Base-by-base conservation (phyloP, 2,329 filamentous ascomycete species). In the Calonectria hongkongensis region DNA sequence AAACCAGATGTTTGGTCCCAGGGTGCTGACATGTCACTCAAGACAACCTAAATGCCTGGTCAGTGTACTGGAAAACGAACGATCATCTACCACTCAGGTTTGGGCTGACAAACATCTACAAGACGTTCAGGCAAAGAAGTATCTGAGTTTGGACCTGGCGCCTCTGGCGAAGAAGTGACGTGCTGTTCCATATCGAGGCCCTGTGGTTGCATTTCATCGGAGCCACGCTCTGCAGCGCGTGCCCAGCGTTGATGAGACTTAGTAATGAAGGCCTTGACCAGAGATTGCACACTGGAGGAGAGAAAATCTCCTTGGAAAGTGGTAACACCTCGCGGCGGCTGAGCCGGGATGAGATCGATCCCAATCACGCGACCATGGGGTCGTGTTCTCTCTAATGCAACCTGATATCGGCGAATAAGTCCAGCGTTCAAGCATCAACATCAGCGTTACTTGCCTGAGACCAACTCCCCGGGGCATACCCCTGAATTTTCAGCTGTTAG, bases 1-100 rank as follows among this genome's bases (percentile, higher is more conserved):
- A 94, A 95, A 81, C 93, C 93, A 81, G 89, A 89, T 66, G 91
- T 94, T 87, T 94, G 94, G 80, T 92, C 89, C 95, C 95, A 98
- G 93, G 97, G 96, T 89, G 90, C 96, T 91, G 93, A 99, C 97
- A 99, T 99, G 90, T 99, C 97, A 92, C 95, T 98, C 83, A 99
- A 88, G 83, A 99, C 95, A 82, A 99, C 91, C 89, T 92, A 74
- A 25, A 45, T 3, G 41, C 15, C 3, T 16, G 2, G 66, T 83
- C 66, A 81, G 78, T 10, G n/a, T 9, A 45, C 27, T 10, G 7
- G 36, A 41, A 51, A 10, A n/a, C 21, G 28, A 25, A 51, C 39
- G 4, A 10, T 9, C 18, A 41, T 10, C 3, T 12, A 25, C 28
- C 8, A 16, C 6, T 2, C 16, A 9, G 15, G n/a, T 18, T 33